Conservation (phyloP, 31 red algal species). For the Asparagopsis taxiformis region DNA sequence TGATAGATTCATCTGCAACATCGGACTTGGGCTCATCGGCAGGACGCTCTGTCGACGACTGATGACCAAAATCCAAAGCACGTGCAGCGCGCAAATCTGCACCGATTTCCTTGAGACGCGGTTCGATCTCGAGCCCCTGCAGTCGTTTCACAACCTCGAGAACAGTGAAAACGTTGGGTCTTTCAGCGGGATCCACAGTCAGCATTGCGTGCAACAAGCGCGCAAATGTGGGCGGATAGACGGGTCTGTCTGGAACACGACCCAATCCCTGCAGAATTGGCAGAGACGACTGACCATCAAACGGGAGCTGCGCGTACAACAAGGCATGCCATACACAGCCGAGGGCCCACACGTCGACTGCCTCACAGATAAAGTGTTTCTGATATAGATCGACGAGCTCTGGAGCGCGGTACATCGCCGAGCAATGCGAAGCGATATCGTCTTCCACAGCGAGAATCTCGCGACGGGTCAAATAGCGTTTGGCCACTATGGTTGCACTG, state of each 20-base stretch:
- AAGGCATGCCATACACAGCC: constrained; percentile 77
- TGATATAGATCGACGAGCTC: constrained; percentile 64
- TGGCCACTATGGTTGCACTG: constrained; percentile 38
- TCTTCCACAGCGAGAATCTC: constrained; percentile 46
- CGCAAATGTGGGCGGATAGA: constrained; percentile 15
- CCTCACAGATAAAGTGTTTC: constrained; percentile 46
- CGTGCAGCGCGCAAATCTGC: not conserved
- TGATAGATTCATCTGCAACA: not conserved
- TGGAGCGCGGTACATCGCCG: constrained; percentile 75
- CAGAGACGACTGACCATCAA: constrained; percentile 57
- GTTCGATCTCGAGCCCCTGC: constrained; percentile 7
- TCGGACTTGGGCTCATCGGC: not conserved
- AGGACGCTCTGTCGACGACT: not conserved
- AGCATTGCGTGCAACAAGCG: constrained; percentile 15
- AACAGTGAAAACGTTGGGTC: constrained; percentile 5
- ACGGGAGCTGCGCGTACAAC: constrained; percentile 49
- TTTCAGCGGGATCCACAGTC: constrained; percentile 10
- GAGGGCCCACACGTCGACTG: constrained; percentile 79
- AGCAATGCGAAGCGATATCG: constrained; percentile 35
- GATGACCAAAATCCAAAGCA: not conserved
- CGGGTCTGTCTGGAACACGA: constrained; percentile 20
- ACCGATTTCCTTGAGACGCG: not conserved
- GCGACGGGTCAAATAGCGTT: constrained; percentile 6
- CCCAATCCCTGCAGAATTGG: constrained; percentile 33
- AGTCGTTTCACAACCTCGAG: not conserved